phyloP scores from a whole-genome alignment of 352 stramenopile species.

The Peronospora tabacina region DNA sequence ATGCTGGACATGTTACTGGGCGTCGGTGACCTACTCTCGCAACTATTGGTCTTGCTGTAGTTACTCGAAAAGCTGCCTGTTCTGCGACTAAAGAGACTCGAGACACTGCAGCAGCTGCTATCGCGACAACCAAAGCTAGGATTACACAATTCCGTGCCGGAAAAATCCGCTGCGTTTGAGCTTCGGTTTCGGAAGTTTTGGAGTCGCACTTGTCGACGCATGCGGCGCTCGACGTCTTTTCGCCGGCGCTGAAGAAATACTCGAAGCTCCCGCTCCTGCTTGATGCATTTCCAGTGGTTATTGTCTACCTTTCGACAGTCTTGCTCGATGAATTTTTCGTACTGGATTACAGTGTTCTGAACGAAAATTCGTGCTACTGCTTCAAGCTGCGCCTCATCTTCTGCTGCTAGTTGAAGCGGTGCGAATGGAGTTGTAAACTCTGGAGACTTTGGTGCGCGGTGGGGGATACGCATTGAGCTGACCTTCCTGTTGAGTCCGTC shows the following conservation, averaged over 20 bases:
- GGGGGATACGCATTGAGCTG: slow-evolving; percentile 24
- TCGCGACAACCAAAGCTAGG: slow-evolving; percentile 21
- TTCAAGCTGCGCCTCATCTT: slow-evolving; percentile 38
- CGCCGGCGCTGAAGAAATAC: slow-evolving; percentile 37
- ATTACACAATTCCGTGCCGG: slow-evolving; percentile 10
- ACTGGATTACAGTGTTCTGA: slow-evolving; percentile 40
- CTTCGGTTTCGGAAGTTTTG: slow-evolving; percentile 19
- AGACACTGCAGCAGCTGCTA: slow-evolving; percentile 25
- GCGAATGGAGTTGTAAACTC: slow-evolving; percentile 46
- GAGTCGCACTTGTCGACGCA: slow-evolving; percentile 23
- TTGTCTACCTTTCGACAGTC: slow-evolving; percentile 35
- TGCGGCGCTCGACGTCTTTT: slow-evolving; percentile 32
- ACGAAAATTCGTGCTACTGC: slow-evolving; percentile 39
- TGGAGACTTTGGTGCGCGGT: slow-evolving; percentile 12
- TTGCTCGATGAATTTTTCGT: slow-evolving; percentile 41
- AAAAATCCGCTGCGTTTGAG: slow-evolving; percentile 19
- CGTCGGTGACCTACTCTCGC: slow-evolving; percentile 17
- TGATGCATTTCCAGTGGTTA: slow-evolving; percentile 44
- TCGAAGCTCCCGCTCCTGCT: slow-evolving; percentile 38
- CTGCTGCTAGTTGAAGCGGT: slow-evolving; percentile 29
- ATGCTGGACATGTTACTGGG: slow-evolving; percentile 18
- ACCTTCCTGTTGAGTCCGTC: slow-evolving; percentile 18
- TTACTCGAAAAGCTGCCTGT: slow-evolving; percentile 27
- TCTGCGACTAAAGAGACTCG: slow-evolving; percentile 21
- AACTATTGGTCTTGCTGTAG: slow-evolving; percentile 25